These are phyloP conservation scores for Neckera pumila DNA, from an alignment of 225 moss, liverwort and hornwort genomes.

Conservation along the genomic window DNA sequence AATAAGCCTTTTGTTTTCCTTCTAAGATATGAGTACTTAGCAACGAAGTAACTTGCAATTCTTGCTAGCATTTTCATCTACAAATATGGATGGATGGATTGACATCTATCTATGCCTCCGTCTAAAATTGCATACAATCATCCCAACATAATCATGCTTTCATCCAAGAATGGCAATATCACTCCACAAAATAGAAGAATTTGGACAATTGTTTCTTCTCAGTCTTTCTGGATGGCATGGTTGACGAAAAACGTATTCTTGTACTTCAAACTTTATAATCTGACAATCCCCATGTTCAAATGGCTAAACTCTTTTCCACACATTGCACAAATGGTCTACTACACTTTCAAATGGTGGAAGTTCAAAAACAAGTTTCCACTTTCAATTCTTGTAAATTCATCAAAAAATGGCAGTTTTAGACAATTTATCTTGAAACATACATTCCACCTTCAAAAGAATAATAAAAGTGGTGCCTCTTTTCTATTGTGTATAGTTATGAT, in stretches of 20 bases:
- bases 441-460: background rate
- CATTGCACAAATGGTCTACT: background rate
- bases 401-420: background rate
- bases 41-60: background rate
- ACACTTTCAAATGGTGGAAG: background rate
- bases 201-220: background rate
- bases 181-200: background rate
- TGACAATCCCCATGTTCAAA: accelerated
- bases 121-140: background rate
- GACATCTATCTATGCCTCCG: background rate
- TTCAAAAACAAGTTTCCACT: background rate
- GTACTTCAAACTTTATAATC: too few species aligned
- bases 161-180: background rate
- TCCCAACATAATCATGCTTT: background rate
- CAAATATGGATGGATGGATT: background rate
- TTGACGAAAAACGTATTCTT: too few species aligned
- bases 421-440: background rate
- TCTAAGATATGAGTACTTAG: too few species aligned
- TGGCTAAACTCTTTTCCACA: background rate
- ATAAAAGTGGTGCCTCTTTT: background rate
- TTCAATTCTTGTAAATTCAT: background rate
- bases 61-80: background rate
- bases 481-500: background rate
- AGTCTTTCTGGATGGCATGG: background rate
- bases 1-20: background rate